Evolutionary conservation across 352 stramenopile species (phyloP), one percentile per base, ranked within the genome.

Genomic region (Pythium sukuiense): DNA sequence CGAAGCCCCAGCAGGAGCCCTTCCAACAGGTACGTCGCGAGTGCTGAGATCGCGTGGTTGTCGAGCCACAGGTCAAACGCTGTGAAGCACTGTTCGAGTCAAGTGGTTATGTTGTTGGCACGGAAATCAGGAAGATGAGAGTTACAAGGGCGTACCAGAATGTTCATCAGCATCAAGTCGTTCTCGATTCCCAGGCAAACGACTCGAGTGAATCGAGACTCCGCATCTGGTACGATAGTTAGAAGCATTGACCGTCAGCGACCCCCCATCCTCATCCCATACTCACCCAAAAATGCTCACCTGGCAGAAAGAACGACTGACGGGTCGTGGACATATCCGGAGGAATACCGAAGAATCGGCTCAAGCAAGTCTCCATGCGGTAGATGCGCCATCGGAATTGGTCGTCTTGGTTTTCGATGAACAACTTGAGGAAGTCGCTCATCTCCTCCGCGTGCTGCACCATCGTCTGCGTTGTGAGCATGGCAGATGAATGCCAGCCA

Each of bases 131-230:
- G 29, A 26, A 55, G 1, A 60, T 39, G 6, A 39, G 20, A n/a
- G 11, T 35, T 12, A 12, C 35, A 24, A 26, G 26, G 29, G 71
- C 80, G 71, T 76, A 93, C 79, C 60, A 94, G 70, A n/a, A 96
- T 71, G 66, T 97, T 92, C 55, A 97, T 78, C 45, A 97, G 64
- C 76, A 97, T 88, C 32, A 97, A 78, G 56, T 97, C 89, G 59
- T 88, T 89, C 69, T 97, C 88, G 24, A 92, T 76, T 8, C 89
- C 89, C 9, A 94, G 72, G 13, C 93, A 88, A 6, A 97, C 52
- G 13, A 89, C 76, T 0, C 63, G 67, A 13, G 77, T 68, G 62
- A 92, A 95, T 26, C 52, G 80, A n/a, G 67, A 77, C 7, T 70
- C 59, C 6, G 71, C 76, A 55, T 96, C 88, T 86, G 58, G 41